A percentile compares a stretch with the other conserved stretches of the same genome.
Conservation (phyloP, 768 basidiomycete species). For the Pholiota microspora region DNA sequence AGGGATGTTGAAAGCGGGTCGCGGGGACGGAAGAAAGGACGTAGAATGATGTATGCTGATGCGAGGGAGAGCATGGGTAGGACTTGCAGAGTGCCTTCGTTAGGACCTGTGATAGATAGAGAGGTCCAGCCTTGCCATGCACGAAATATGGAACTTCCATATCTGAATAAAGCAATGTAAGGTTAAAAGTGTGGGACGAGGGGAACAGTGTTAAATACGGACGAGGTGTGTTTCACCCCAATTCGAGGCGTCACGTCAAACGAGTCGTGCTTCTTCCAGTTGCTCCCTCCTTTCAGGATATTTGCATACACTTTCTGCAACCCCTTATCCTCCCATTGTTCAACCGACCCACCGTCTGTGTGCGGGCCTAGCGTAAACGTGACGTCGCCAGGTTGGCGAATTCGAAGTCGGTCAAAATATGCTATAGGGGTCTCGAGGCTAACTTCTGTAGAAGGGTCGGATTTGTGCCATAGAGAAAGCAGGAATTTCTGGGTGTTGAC, state of each 20-base stretch:
- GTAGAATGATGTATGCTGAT: slow-evolving; percentile 61
- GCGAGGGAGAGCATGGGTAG: slow-evolving; percentile 54
- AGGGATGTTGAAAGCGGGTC: slow-evolving; percentile 25
- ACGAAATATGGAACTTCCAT: slow-evolving; percentile 52
- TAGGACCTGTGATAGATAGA: slow-evolving; percentile 49
- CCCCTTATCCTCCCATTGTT: slow-evolving; percentile 54
- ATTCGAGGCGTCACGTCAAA: slow-evolving; percentile 48
- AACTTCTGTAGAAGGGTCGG: slow-evolving; percentile 39
- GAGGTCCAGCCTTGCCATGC: slow-evolving; percentile 62
- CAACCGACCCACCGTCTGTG: slow-evolving; percentile 47
- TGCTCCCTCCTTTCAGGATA: slow-evolving; percentile 41
- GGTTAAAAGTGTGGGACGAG: neutral
- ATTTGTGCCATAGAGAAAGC: slow-evolving; percentile 57
- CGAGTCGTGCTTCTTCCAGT: slow-evolving; percentile 49
- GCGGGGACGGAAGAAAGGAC: slow-evolving; percentile 61
- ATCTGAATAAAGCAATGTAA: slow-evolving; percentile 29
- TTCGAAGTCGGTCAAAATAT: slow-evolving; percentile 75
- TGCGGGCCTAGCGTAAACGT: slow-evolving; percentile 69
- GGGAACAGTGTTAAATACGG: slow-evolving; percentile 22
- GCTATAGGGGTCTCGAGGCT: slow-evolving; percentile 59
- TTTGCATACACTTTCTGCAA: slow-evolving; percentile 38
- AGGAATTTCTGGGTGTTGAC: slow-evolving; percentile 57
- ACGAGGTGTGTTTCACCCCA: slow-evolving; percentile 58
- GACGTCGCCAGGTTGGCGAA: slow-evolving; percentile 68
- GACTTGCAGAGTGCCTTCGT: slow-evolving; percentile 64